A percentile compares a stretch with the other conserved stretches of the same genome.
phyloP scores from a whole-genome alignment of 495 filamentous ascomycete species.

The Astrocystis sublimbata region DNA sequence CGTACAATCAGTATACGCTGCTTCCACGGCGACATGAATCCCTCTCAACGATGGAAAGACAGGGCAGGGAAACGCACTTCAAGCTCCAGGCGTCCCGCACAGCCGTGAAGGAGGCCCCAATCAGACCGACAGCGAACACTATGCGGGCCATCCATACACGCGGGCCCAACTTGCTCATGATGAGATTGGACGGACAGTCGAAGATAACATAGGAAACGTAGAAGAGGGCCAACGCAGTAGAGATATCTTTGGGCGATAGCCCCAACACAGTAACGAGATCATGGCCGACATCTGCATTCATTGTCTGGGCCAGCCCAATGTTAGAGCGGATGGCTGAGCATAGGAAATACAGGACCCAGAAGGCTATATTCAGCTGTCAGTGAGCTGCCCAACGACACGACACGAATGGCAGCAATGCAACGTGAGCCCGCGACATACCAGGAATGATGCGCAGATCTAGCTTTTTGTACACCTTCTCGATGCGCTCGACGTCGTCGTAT shows the following conservation, averaged over 20 bases:
- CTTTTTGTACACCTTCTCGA: constrained; percentile 72
- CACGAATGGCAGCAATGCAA: neutral
- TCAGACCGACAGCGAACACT: constrained; percentile 81
- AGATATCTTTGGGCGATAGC: constrained; percentile 71
- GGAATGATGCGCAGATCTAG: constrained; percentile 83
- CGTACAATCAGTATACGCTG: neutral
- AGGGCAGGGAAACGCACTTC: constrained; percentile 56
- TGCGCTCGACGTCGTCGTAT: constrained; percentile 52
- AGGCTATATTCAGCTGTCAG: constrained; percentile 50
- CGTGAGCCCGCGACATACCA: constrained; percentile 41
- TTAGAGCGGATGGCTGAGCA: constrained; percentile 90
- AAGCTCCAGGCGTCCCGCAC: constrained; percentile 82
- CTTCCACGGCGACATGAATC: neutral
- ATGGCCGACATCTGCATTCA: constrained; percentile 70
- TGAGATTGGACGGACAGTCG: constrained; percentile 84
- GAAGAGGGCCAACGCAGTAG: constrained; percentile 80
- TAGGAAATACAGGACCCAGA: constrained; percentile 93
- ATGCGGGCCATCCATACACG: constrained; percentile 93
- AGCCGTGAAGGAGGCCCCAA: constrained; percentile 78
- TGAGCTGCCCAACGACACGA: neutral
- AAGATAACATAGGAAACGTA: constrained; percentile 90
- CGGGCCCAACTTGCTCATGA: constrained; percentile 83
- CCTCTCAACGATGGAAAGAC: neutral
- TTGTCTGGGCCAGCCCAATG: constrained; percentile 86
- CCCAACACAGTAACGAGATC: constrained; percentile 67